Base-by-base conservation (phyloP, 768 basidiomycete species). In the Amanita inopinata region DNA sequence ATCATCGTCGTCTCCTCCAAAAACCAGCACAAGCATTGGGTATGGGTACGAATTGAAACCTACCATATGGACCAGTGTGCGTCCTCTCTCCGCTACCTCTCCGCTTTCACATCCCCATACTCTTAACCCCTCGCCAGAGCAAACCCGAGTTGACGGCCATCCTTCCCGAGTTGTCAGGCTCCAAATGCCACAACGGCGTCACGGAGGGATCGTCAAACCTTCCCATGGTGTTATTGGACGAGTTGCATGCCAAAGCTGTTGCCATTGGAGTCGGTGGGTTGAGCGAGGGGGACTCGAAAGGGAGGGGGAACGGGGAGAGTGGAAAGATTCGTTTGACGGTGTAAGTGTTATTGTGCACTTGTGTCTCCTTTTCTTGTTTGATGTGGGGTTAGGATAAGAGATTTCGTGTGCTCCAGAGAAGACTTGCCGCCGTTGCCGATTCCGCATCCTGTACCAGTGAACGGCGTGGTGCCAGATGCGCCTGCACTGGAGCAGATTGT, bases 201-300 rank as follows among this genome's bases (percentile, higher is more conserved):
- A 39, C 45, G 17, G 22, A 40, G 8, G 37, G 45, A 24, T 38
- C 38, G 31, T 46, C 45, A 6, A 40, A 38, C 22, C 39, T 33
- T 10, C 45, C 45, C 1, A 46, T 40, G 45, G 37, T 46, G 9
- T 8, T 46, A 31, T 22, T 46, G 14, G 45, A 46, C 20, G 32
- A 38, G 1, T 39, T 35, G 41, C 33, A 28, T 19, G 32, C 31
- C 30, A 20, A 24, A 2, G 17, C 22, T 12, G 3, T 40, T 4
- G 12, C 9, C 22, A 31, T 33, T 20, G 20, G 34, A 19, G 19
- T 34, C 14, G 1, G 14, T 18, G 8, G 17, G 5, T 17, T 3
- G 4, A 30, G 7, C 23, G 27, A 4, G 2, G 38, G 11, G 22
- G 22, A 30, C 11, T 15, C n/a, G 6, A 17, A 6, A 7, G 33